A percentile compares a stretch with the other conserved stretches of the same genome.
These are phyloP conservation scores for Aureobasidium pullulans DNA, from an alignment of 2,329 filamentous ascomycete species.

Conservation along the genomic window DNA sequence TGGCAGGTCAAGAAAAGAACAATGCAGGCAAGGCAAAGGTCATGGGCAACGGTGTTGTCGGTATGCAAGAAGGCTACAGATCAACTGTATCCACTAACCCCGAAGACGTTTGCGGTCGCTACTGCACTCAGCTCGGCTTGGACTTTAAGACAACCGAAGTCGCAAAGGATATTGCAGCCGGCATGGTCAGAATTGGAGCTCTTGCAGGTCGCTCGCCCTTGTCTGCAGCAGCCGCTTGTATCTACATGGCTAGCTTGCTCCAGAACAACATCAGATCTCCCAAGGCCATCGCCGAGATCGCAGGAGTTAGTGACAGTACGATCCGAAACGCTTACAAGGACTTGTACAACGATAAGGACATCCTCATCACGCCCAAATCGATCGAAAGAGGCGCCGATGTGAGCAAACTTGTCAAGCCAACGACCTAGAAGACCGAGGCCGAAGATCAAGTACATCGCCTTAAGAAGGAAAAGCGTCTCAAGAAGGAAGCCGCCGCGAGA, in stretches of 20 bases:
- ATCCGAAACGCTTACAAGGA: slow-evolving; percentile 94
- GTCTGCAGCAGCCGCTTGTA: slow-evolving; percentile 88
- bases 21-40: slow-evolving; percentile 31
- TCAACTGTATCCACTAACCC: slow-evolving; percentile 25
- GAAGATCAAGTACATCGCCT: no score
- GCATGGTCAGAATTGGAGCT: slow-evolving; percentile 68
- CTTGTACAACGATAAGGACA: slow-evolving; percentile 66
- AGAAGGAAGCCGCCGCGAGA: no score
- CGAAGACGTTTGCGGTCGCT: slow-evolving; percentile 67
- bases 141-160: slow-evolving; percentile 72
- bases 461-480: no score
- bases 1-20: slow-evolving; percentile 63
- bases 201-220: slow-evolving; percentile 89
- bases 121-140: slow-evolving; percentile 75
- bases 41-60: slow-evolving; percentile 32
- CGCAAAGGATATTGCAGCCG: slow-evolving; percentile 68
- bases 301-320: slow-evolving; percentile 90
- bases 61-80: slow-evolving; percentile 17
- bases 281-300: slow-evolving; percentile 79
- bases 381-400: slow-evolving; percentile 64
- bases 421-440: not conserved
- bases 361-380: slow-evolving; percentile 69
- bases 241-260: slow-evolving; percentile 89
- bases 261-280: slow-evolving; percentile 71
- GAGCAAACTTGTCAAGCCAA: slow-evolving; percentile 55